A percentile compares a stretch with the other conserved stretches of the same genome.
phyloP scores from a whole-genome alignment of 2,329 filamentous ascomycete genomes.

The Exserohilum rostratum region DNA sequence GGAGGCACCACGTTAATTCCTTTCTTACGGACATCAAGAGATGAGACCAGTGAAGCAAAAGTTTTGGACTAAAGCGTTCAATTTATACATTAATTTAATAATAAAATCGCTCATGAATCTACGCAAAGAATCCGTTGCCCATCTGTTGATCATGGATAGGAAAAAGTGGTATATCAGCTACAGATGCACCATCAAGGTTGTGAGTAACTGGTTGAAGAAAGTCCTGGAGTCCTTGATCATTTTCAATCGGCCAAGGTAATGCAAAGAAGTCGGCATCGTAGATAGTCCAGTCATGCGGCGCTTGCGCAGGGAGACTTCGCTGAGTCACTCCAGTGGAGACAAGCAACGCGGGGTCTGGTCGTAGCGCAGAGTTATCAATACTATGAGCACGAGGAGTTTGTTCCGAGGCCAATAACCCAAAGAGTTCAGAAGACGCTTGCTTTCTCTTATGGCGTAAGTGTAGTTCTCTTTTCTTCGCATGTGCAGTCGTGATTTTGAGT shows the following conservation, averaged over 20 bases:
- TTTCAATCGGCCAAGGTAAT: constrained; percentile 38
- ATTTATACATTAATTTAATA: neutral
- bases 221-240: constrained; percentile 39
- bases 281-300: constrained; percentile 37
- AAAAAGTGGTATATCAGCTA: constrained; percentile 42
- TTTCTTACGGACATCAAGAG: constrained; percentile 59
- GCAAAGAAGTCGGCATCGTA: constrained; percentile 43
- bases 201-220: constrained; percentile 41
- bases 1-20: constrained; percentile 61
- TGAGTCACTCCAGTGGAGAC: constrained; percentile 10
- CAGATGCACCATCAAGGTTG: constrained; percentile 34
- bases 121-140: constrained; percentile 16
- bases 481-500: constrained; percentile 31
- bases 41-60: constrained; percentile 56
- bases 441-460: constrained; percentile 31
- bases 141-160: constrained; percentile 39
- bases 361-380: neutral
- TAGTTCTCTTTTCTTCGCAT: constrained; percentile 33
- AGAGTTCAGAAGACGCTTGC: constrained; percentile 38
- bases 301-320: constrained; percentile 8
- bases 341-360: constrained; percentile 3
- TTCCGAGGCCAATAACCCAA: constrained; percentile 31
- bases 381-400: neutral
- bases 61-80: constrained; percentile 13
- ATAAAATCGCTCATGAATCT: neutral